A percentile compares a stretch with the other conserved stretches of the same genome.
These are phyloP conservation scores for Hordeum pubiflorum DNA, from an alignment of 202 grass and related monocot species.

Conservation along the genomic window DNA sequence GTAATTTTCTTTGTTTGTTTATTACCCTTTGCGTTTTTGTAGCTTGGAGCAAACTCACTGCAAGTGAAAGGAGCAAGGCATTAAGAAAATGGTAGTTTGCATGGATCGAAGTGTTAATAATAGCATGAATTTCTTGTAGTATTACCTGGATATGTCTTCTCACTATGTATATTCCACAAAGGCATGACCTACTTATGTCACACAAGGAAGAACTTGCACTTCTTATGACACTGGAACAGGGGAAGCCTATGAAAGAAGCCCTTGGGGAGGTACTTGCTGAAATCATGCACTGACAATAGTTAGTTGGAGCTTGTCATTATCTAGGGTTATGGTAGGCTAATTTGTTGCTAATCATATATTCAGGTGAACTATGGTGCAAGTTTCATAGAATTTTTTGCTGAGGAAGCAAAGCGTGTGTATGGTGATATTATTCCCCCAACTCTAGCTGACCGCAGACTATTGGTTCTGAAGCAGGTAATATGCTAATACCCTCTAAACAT, in stretches of 20 bases:
- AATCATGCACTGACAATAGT: slow-evolving; percentile 18
- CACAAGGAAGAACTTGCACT: slow-evolving; percentile 94
- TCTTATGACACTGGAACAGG: slow-evolving; percentile 93
- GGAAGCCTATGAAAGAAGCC: slow-evolving; percentile 93
- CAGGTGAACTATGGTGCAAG: slow-evolving; percentile 90
- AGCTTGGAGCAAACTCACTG: slow-evolving; percentile 98
- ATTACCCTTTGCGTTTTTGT: slow-evolving; percentile 12
- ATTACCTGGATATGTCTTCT: slow-evolving; percentile 24
- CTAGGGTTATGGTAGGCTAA: slow-evolving; percentile 2
- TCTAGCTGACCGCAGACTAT: slow-evolving; percentile 71
- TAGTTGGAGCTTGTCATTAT: slow-evolving; percentile 8
- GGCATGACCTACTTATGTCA: slow-evolving; percentile 88
- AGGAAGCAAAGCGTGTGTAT: slow-evolving; percentile 96
- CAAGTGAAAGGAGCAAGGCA: slow-evolving; percentile 78
- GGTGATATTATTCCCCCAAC: slow-evolving; percentile 89
- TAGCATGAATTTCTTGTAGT: slow-evolving; percentile 5
- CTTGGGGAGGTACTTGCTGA: slow-evolving; percentile 70
- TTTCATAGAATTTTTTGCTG: slow-evolving; percentile 91
- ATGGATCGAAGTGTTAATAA: slow-evolving; percentile 11
- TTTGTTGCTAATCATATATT: slow-evolving; percentile 18
- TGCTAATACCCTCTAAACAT: slow-evolving; percentile 14
- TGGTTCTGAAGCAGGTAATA: slow-evolving; percentile 83
- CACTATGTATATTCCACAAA: slow-evolving; percentile 33
- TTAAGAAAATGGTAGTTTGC: slow-evolving; percentile 85
- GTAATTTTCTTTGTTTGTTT: neutral